phyloP scores from a whole-genome alignment of 208 protist species.

The Leishmania martiniquensis region DNA sequence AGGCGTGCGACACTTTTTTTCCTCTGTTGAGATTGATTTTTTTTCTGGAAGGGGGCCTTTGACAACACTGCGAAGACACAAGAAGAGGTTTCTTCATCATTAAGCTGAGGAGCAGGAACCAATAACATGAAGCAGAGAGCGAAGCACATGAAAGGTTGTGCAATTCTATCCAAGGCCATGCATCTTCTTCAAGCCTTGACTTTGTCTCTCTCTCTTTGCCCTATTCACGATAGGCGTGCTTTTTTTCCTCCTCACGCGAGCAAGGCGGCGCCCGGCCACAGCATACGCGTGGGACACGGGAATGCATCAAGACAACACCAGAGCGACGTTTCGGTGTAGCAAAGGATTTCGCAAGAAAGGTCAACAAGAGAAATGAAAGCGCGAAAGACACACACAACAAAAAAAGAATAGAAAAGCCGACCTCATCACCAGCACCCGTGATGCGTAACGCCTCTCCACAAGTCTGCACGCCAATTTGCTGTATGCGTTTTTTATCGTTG shows the following conservation, averaged over 20 bases:
- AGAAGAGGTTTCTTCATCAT: no score
- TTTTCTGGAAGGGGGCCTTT: not conserved
- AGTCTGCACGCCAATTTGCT: no score
- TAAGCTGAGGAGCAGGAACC: no score
- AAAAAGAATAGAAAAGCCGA: no score
- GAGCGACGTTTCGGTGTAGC: not conserved
- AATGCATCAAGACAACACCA: no score
- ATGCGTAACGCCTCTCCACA: no score
- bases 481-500: no score
- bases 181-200: not conserved
- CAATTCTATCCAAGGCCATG: not conserved
- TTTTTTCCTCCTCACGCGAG: not conserved
- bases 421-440: no score
- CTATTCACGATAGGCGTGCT: not conserved
- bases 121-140: no score
- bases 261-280: not conserved
- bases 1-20: not conserved
- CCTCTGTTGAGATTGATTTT: not conserved
- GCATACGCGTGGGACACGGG: not conserved
- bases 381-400: no score
- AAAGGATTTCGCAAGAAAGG: constrained; percentile 2
- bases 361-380: not conserved
- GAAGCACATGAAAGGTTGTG: not conserved
- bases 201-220: no score
- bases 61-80: not conserved